A percentile compares a stretch with the other conserved stretches of the same genome.
phyloP scores from a whole-genome alignment of 192 early-diverging fungal genomes.

The Piromyces sp. region DNA sequence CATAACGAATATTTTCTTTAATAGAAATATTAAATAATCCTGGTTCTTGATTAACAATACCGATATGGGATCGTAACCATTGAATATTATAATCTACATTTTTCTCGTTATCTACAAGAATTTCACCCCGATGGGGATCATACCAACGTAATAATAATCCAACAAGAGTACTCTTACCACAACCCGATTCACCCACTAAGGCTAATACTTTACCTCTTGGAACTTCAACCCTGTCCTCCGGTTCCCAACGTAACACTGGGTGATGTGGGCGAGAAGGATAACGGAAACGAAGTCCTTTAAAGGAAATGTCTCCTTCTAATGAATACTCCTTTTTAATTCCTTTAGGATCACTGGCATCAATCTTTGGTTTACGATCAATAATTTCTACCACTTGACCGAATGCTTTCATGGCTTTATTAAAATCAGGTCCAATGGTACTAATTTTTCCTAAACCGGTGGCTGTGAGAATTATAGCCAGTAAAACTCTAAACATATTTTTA shows the following conservation, averaged over 20 bases:
- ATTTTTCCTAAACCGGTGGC: no score
- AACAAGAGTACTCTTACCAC: slow-evolving; percentile 75
- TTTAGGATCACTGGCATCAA: no score
- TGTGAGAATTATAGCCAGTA: no score
- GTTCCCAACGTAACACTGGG: slow-evolving; percentile 49
- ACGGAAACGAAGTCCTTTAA: slow-evolving; percentile 23
- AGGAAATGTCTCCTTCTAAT: no score
- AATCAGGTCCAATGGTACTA: no score
- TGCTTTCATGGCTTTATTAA: no score
- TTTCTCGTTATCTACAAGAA: slow-evolving; percentile 56
- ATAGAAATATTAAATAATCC: slow-evolving; percentile 68
- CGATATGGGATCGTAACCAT: slow-evolving; percentile 71
- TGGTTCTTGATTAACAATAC: slow-evolving; percentile 82
- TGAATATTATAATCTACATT: slow-evolving; percentile 57
- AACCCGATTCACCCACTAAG: slow-evolving; percentile 73
- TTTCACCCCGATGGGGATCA: slow-evolving; percentile 25
- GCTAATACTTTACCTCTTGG: slow-evolving; percentile 62
- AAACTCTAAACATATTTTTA: no score
- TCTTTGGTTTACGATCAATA: no score
- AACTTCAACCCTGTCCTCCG: slow-evolving; percentile 14
- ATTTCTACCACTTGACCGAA: no score
- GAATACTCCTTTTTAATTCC: no score
- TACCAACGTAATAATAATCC: slow-evolving; percentile 77
- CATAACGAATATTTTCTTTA: slow-evolving; percentile 59
- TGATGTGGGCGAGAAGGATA: slow-evolving; percentile 77